Base-by-base conservation (phyloP, 352 stramenopile genomes). In the Globisporangium yorkense region DNA sequence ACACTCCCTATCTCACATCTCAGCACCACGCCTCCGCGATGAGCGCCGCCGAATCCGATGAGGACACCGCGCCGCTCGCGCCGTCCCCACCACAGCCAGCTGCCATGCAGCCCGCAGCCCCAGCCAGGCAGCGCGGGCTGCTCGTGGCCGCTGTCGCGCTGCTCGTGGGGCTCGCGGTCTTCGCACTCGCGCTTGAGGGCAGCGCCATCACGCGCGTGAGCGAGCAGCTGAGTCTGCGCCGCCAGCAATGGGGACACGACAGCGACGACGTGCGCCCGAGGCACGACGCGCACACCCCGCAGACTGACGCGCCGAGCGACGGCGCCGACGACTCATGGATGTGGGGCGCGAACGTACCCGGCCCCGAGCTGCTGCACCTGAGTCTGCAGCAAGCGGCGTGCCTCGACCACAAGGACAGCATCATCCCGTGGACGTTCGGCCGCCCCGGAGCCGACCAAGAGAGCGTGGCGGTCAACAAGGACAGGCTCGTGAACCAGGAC, bases 331-430 rank as follows among this genome's bases (percentile, higher is more conserved):
- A 37, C 33, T 7, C 33, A 3, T 37, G 33, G 33, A 37, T 37
- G 33, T 9, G 33, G 33, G 5, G 33, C 33, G 6, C 5, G 33
- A 37, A 37, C 33, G 33, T 37, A 9, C 33, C 33, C 33, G 9
- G 33, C 33, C 5, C 33, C 5, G 72, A 84, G 50, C 71, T 78
- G 16, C 59, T 85, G 54, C 72, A 85, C 53, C 56, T 80, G 51
- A 68, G 60, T 27, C 55, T 60, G 43, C 52, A 79, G 51, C 70
- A 79, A 51, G 54, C 63, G 54, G 61, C 64, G 15, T 81, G 72
- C 31, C 51, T 76, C 15, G 65, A 53, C 16, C 41, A 75, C 40
- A 62, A 61, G 24, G 56, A 81, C 15, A 41, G 51, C 15, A 57
- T 81, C 45, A 64, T 81, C 13, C 60, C 63, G 33, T 77, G 68